Evolutionary conservation across 2,329 filamentous ascomycete genomes (phyloP), one percentile per base, ranked within the genome.

Genomic region (Exserohilum rostratum): DNA sequence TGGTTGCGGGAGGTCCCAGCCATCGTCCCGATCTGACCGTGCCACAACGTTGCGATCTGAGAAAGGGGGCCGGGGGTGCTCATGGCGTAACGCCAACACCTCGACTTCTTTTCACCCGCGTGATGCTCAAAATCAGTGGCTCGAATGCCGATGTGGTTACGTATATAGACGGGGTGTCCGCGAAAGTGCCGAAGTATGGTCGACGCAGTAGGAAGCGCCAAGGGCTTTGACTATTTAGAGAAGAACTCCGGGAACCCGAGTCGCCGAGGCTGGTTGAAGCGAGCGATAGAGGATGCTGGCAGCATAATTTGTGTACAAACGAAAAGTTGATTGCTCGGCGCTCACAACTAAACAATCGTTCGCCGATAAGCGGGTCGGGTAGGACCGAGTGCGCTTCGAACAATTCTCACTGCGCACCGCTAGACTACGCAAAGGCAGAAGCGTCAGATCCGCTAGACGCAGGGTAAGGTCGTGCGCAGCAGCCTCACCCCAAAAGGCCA

Each of bases 1-100:
- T 39, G 25, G 43, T 55, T 22, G 37, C 37, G 42, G 47, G 47
- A 55, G 38, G 34, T 40, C 25, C 43, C 37, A 43, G 43, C 25
- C 38, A 44, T 48, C 48, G 43, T 18, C 34, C 48, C 37, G 53
- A 56, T 56, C 53, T 53, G 33, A 38, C 50, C 30, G 53, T 53
- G 55, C 55, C 55, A 31, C 45, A 48, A 33, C 43, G 50, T 47
- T 47, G 51, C 35, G 34, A 48, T 38, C 33, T 44, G 46, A 48
- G 13, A 47, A 51, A 48, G 46, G 55, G 55, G 51, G 29, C 51
- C 47, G 33, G 55, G 50, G 54, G 39, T 33, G 13, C 20, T 50
- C 42, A 20, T 46, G 43, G 42, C 30, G 33, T 29, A 33, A 33
- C 25, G 29, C 29, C 25, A 49, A 42, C 30, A 40, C 11, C 22